Conservation (phyloP, 2,329 filamentous ascomycete genomes). For the Colletotrichum sp. region DNA sequence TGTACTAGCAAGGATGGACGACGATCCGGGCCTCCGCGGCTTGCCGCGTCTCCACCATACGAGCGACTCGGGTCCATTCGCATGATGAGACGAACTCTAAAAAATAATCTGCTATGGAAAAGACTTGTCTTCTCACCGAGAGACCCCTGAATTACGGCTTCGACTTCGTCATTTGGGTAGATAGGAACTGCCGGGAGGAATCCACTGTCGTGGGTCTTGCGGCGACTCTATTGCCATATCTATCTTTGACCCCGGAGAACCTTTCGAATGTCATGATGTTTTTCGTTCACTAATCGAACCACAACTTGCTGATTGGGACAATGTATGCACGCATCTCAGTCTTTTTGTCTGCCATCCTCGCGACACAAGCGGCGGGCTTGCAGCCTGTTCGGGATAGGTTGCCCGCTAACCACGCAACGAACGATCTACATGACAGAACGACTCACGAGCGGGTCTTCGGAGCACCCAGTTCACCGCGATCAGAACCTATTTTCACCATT, state of each 20-base stretch:
- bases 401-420: background rate
- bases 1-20: background rate
- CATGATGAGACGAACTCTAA: constrained; percentile 6
- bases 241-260: background rate
- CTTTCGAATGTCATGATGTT: background rate
- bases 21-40: constrained; percentile 1
- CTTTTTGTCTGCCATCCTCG: background rate
- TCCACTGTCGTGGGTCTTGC: no score
- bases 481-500: background rate
- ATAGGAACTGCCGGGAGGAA: background rate
- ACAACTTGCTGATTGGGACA: background rate
- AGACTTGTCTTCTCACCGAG: background rate
- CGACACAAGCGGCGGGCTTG: background rate
- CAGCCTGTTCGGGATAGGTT: background rate
- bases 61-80: background rate
- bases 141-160: background rate
- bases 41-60: background rate
- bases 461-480: background rate
- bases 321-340: background rate
- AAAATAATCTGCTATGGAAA: background rate
- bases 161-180: background rate
- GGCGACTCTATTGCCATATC: background rate
- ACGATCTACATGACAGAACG: background rate
- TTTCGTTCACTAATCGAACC: background rate
- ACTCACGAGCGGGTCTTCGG: background rate